phyloP scores from a whole-genome alignment of 495 filamentous ascomycete species.

The Xylaria longipes region DNA sequence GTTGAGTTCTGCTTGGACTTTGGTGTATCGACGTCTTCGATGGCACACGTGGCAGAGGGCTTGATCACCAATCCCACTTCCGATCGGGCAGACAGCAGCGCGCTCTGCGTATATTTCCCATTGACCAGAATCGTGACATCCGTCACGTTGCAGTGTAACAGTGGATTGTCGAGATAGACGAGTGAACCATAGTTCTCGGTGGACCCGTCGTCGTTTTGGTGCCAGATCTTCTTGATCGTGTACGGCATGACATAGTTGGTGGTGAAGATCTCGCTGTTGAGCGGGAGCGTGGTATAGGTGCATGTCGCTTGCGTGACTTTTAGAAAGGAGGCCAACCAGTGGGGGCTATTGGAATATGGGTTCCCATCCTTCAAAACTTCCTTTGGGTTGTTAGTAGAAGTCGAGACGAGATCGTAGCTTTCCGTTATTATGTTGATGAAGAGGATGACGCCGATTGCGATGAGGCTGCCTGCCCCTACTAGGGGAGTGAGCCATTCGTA shows the following conservation, averaged over 20 bases:
- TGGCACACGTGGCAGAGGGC: neutral
- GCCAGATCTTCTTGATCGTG: neutral
- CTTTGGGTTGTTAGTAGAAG: neutral
- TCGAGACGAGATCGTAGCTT: conserved; percentile 3
- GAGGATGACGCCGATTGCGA: neutral
- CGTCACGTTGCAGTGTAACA: conserved; percentile 9
- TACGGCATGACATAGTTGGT: conserved; percentile 4
- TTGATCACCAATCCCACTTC: neutral
- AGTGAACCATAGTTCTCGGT: neutral
- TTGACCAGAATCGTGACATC: neutral
- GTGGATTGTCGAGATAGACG: neutral
- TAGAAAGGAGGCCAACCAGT: neutral
- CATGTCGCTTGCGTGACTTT: neutral
- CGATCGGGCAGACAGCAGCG: neutral
- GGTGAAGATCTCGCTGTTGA: conserved; percentile 15
- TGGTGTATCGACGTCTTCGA: conserved; percentile 8
- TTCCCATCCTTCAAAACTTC: too few species aligned
- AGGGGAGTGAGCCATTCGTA: conserved; percentile 10
- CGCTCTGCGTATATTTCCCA: neutral
- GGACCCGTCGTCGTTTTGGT: neutral
- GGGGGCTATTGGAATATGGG: neutral
- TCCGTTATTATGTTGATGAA: conserved; percentile 1
- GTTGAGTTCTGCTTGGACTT: neutral
- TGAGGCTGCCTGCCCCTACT: neutral
- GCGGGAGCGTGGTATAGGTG: neutral